A percentile compares a stretch with the other conserved stretches of the same genome.
Evolutionary conservation across 495 filamentous ascomycete genomes (phyloP).

Genomic region (Neurospora pannonica): DNA sequence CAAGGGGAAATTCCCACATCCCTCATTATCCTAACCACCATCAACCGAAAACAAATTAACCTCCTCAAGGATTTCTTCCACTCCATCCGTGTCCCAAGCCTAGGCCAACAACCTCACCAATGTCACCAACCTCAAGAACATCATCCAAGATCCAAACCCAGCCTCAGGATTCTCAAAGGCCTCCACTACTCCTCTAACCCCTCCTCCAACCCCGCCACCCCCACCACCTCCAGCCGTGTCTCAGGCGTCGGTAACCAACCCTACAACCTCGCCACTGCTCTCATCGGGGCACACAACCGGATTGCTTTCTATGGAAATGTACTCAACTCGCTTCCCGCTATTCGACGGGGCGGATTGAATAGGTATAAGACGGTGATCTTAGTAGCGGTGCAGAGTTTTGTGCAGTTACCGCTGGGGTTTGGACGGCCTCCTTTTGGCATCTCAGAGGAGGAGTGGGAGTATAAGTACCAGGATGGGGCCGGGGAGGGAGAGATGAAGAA

Average conservation of each 20-base stretch:
- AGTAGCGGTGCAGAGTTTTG: constrained; percentile 12
- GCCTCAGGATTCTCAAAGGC: background rate
- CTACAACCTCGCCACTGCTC: constrained; percentile 6
- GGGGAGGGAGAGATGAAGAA: too few relatives aligned
- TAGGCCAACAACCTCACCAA: background rate
- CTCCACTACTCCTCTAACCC: background rate
- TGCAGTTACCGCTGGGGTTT: background rate
- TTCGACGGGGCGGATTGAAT: background rate
- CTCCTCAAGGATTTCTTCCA: background rate
- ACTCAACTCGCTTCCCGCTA: background rate
- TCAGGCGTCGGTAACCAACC: constrained; percentile 18
- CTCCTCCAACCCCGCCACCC: background rate
- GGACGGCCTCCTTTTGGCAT: too few relatives aligned
- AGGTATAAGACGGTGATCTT: constrained; percentile 2
- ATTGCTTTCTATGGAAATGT: constrained; percentile 1
- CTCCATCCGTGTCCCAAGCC: background rate
- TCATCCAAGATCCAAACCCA: too few relatives aligned
- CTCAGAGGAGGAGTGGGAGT: too few relatives aligned
- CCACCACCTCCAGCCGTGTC: background rate
- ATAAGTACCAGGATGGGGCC: too few relatives aligned
- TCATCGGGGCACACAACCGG: constrained; percentile 8
- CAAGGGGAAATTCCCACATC: background rate
- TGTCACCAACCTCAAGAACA: too few relatives aligned
- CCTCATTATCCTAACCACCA: constrained; percentile 11
- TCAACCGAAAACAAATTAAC: constrained; percentile 2